Conservation (phyloP, 148 eudicot species). For the Vaccinium myrtillus region DNA sequence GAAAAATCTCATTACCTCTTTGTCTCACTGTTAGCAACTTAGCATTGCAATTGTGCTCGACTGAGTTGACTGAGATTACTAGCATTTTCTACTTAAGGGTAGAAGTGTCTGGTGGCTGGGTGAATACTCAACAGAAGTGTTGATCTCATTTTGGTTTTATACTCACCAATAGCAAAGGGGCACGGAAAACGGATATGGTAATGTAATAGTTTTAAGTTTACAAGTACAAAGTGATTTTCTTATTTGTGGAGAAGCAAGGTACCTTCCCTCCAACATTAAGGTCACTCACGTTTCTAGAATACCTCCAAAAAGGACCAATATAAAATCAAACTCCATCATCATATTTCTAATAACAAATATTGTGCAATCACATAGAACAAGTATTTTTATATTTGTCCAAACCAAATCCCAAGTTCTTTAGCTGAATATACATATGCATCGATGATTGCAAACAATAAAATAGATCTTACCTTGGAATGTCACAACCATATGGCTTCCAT, state of each 20-base stretch:
- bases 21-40: too few species aligned
- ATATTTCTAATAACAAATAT: neutral
- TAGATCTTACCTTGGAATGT: slow-evolving; percentile 58
- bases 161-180: neutral
- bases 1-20: neutral
- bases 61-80: too few species aligned
- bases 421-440: neutral
- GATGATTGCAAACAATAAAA: neutral
- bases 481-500: slow-evolving; percentile 83
- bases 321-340: neutral
- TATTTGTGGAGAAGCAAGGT: neutral
- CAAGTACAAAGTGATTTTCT: neutral
- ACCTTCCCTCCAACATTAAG: neutral
- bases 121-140: neutral
- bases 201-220: neutral
- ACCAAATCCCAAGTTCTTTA: neutral
- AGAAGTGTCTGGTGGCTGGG: neutral
- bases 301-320: slow-evolving; percentile 6
- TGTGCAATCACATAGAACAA: too few species aligned
- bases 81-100: neutral
- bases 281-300: neutral
- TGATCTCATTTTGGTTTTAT: neutral
- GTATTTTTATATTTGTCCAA: neutral
- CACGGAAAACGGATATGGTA: neutral
- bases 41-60: too few species aligned